Percentiles rank a stretch among this genome's conserved stretches.
phyloP scores from a whole-genome alignment of 1,284 basidiomycete species.

The Puccinia triticina region DNA sequence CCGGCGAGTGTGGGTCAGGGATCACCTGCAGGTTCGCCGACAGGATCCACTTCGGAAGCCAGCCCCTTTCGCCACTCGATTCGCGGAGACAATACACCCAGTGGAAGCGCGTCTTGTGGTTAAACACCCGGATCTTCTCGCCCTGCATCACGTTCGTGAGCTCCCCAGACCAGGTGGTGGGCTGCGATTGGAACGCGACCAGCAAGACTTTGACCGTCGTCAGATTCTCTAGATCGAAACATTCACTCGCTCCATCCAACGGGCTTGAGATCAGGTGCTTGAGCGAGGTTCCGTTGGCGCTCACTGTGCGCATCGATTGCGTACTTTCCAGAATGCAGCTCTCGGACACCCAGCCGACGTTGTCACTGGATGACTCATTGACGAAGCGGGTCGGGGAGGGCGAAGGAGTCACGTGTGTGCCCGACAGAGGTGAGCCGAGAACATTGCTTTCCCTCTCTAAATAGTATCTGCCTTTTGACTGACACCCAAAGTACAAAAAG shows the following conservation, averaged over 20 bases:
- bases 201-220: slow-evolving; percentile 18
- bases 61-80: slow-evolving; percentile 43
- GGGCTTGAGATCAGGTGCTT: slow-evolving; percentile 42
- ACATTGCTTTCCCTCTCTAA: slow-evolving; percentile 45
- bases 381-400: slow-evolving; percentile 24
- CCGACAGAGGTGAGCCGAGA: slow-evolving; percentile 31
- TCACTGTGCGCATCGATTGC: slow-evolving; percentile 21
- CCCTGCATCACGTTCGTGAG: slow-evolving; percentile 32
- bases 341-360: slow-evolving; percentile 38
- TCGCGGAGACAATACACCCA: slow-evolving; percentile 50
- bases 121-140: slow-evolving; percentile 37
- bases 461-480: slow-evolving; percentile 39
- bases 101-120: slow-evolving; percentile 40
- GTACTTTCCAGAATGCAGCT: slow-evolving; percentile 46
- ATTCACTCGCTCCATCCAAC: slow-evolving; percentile 11
- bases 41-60: slow-evolving; percentile 50
- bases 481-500: not conserved
- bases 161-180: slow-evolving; percentile 45
- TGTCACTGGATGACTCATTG: slow-evolving; percentile 18
- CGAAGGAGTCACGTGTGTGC: not conserved
- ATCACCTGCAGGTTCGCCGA: slow-evolving; percentile 35
- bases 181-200: slow-evolving; percentile 36
- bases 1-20: not conserved
- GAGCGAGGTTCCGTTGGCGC: slow-evolving; percentile 20
- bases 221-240: slow-evolving; percentile 20